Evolutionary conservation across 2,329 filamentous ascomycete genomes (phyloP).

Genomic region (Cyphellophora attinorum): DNA sequence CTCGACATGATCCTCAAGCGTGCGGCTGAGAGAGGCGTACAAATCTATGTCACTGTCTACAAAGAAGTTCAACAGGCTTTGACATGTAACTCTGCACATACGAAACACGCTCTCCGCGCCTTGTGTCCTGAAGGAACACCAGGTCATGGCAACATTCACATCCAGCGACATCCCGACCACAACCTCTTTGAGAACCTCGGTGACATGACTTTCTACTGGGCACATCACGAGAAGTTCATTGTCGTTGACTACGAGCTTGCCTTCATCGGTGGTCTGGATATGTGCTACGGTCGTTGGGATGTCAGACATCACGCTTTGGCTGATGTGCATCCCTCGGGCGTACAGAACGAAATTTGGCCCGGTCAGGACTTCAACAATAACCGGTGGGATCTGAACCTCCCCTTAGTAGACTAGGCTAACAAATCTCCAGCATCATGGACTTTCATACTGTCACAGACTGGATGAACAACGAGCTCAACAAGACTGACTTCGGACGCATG

Average conservation of each 20-base stretch:
- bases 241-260: slow-evolving; percentile 85
- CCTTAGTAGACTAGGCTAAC: too few species aligned
- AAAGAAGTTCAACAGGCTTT: slow-evolving; percentile 74
- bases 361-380: slow-evolving; percentile 99
- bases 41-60: slow-evolving; percentile 90
- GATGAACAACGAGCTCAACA: slow-evolving; percentile 86
- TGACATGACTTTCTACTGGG: slow-evolving; percentile 97
- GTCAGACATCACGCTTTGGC: slow-evolving; percentile 72
- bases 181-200: slow-evolving; percentile 88
- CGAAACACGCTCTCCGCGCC: slow-evolving; percentile 71
- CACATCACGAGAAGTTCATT: slow-evolving; percentile 96
- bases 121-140: slow-evolving; percentile 74
- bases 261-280: slow-evolving; percentile 87
- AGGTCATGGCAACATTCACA: slow-evolving; percentile 77
- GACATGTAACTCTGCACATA: slow-evolving; percentile 87
- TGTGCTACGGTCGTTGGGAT: slow-evolving; percentile 96
- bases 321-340: slow-evolving; percentile 76
- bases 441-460: slow-evolving; percentile 86
- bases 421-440: slow-evolving; percentile 91
- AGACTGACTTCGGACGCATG: slow-evolving; percentile 88
- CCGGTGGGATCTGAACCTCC: too few species aligned
- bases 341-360: slow-evolving; percentile 78
- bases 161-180: slow-evolving; percentile 90
- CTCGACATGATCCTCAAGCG: slow-evolving; percentile 81
- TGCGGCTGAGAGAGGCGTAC: slow-evolving; percentile 81